Evolutionary conservation across 2,329 filamentous ascomycete species (phyloP).

Genomic region (Thelonectria olida): DNA sequence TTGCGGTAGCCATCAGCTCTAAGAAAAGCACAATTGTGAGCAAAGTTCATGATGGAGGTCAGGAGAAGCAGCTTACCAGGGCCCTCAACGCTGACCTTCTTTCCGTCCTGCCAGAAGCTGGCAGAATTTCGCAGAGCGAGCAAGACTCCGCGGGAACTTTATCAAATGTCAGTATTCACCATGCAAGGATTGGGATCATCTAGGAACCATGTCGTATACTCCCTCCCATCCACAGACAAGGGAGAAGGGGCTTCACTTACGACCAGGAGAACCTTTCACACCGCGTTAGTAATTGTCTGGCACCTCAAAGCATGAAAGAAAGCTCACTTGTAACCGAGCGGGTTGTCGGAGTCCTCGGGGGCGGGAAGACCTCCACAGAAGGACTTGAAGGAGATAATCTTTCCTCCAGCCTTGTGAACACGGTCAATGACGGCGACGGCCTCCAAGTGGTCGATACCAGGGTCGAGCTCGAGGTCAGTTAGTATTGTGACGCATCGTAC

Average conservation of each 20-base stretch:
- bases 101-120: conserved; percentile 82
- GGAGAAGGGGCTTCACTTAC: background rate
- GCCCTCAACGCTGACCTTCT: conserved; percentile 72
- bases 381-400: conserved; percentile 81
- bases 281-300: background rate
- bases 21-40: conserved; percentile 38
- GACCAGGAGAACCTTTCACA: conserved; percentile 32
- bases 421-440: conserved; percentile 88
- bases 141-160: conserved; percentile 79
- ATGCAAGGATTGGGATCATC: background rate
- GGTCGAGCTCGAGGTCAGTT: conserved; percentile 28
- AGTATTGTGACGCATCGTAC: background rate
- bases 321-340: conserved; percentile 81
- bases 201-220: too few species aligned
- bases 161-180: background rate
- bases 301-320: background rate
- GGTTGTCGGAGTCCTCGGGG: conserved; percentile 82
- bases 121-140: conserved; percentile 88
- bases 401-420: conserved; percentile 88
- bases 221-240: too few species aligned
- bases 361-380: conserved; percentile 82
- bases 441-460: conserved; percentile 58
- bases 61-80: conserved; percentile 33
- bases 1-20: conserved; percentile 86
- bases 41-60: background rate